phyloP scores from a whole-genome alignment of 2,329 filamentous ascomycete species.

The Epicoccum sorghinum region DNA sequence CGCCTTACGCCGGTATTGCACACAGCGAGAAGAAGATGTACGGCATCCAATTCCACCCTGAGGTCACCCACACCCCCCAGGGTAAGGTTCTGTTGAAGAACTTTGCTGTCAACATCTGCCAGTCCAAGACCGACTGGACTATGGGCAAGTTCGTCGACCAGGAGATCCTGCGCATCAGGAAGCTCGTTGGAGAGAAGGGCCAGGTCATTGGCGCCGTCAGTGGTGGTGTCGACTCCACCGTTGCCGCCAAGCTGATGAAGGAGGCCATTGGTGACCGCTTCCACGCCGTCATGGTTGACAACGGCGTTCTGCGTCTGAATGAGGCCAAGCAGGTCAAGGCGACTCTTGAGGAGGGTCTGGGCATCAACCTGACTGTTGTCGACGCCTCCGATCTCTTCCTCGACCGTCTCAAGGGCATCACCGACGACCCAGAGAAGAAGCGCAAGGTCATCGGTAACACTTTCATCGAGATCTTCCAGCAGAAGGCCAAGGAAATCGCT shows the following conservation, averaged over 20 bases:
- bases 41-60: conserved; percentile 89
- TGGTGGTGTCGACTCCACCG: conserved; percentile 89
- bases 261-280: conserved; percentile 87
- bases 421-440: conserved; percentile 80
- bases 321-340: conserved; percentile 84
- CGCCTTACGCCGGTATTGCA: conserved; percentile 79
- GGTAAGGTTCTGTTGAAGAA: conserved; percentile 78
- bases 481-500: conserved; percentile 77
- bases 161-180: conserved; percentile 80
- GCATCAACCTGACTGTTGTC: conserved; percentile 88
- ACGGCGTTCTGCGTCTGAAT: conserved; percentile 82
- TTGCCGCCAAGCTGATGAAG: conserved; percentile 84
- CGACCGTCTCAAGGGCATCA: conserved; percentile 73
- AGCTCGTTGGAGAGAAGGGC: conserved; percentile 78
- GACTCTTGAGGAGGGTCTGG: conserved; percentile 77
- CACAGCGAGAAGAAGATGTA: conserved; percentile 74
- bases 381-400: conserved; percentile 81
- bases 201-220: conserved; percentile 83
- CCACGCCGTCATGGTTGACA: conserved; percentile 84
- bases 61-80: conserved; percentile 74
- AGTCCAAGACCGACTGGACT: conserved; percentile 76
- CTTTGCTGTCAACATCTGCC: conserved; percentile 84
- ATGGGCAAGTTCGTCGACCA: conserved; percentile 84
- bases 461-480: conserved; percentile 84
- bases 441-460: conserved; percentile 86